A percentile compares a stretch with the other conserved stretches of the same genome.
Conservation (phyloP, 768 basidiomycete species). For the Austroboletus eburneus region DNA sequence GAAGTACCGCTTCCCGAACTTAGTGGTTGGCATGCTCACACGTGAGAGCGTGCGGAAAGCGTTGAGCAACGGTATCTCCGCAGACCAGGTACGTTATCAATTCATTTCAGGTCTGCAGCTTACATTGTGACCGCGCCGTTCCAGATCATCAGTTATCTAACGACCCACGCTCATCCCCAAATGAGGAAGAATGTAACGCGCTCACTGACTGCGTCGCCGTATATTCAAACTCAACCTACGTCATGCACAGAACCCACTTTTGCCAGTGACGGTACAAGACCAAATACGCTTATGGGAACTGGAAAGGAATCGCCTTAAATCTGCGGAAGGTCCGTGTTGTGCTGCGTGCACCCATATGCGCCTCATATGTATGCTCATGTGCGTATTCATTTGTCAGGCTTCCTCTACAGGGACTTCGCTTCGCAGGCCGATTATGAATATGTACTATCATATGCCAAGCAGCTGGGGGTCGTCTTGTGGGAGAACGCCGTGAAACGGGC, state of each 20-base stretch:
- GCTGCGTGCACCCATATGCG: conserved; percentile 5
- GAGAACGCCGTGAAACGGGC: conserved; percentile 68
- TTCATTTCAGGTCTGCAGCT: conserved; percentile 10
- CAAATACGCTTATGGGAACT: conserved; percentile 97
- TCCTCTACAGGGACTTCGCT: conserved; percentile 83
- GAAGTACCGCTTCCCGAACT: conserved; percentile 93
- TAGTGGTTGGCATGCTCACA: conserved; percentile 94
- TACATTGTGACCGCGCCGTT: conserved; percentile 15
- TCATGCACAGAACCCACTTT: conserved; percentile 68
- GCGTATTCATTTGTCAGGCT: conserved; percentile 45
- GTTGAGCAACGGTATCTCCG: conserved; percentile 90
- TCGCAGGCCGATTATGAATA: conserved; percentile 86
- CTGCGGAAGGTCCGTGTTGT: conserved; percentile 67
- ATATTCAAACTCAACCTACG: conserved; percentile 11
- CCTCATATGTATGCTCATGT: conserved; percentile 3
- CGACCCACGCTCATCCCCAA: conserved; percentile 94
- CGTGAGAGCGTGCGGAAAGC: conserved; percentile 95
- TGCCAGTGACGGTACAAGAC: conserved; percentile 97
- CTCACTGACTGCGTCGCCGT: conserved; percentile 8
- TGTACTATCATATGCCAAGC: conserved; percentile 79
- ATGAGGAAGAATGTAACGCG: conserved; percentile 86
- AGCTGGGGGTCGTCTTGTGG: conserved; percentile 81
- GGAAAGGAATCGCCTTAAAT: conserved; percentile 87
- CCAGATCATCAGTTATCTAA: conserved; percentile 93
- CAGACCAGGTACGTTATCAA: conserved; percentile 71